Percentiles rank a stretch among this genome's conserved stretches.
phyloP scores from a whole-genome alignment of 768 basidiomycete genomes.

The Sarcodon aspratus region DNA sequence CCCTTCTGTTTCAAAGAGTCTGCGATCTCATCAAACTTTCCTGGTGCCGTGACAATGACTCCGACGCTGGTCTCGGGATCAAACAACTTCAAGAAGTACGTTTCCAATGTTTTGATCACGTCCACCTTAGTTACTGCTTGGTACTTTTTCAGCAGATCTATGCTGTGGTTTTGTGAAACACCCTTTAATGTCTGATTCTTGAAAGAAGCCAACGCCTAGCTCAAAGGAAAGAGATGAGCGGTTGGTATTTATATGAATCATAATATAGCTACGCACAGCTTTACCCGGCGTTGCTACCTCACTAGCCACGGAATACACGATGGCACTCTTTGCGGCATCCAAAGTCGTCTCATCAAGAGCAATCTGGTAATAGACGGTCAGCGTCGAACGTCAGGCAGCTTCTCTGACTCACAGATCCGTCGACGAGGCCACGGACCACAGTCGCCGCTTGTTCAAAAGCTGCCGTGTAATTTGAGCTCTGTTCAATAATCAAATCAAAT shows the following conservation, averaged over 20 bases:
- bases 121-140: slow-evolving; percentile 75
- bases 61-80: slow-evolving; percentile 63
- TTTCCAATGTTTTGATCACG: slow-evolving; percentile 54
- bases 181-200: slow-evolving; percentile 86
- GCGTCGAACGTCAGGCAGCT: neutral
- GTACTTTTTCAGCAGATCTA: slow-evolving; percentile 67
- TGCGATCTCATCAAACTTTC: slow-evolving; percentile 63
- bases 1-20: slow-evolving; percentile 55
- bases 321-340: slow-evolving; percentile 86
- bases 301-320: slow-evolving; percentile 76
- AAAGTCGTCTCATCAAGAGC: slow-evolving; percentile 68
- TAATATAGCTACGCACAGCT: slow-evolving; percentile 47
- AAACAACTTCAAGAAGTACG: slow-evolving; percentile 81
- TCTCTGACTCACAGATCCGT: slow-evolving; percentile 55
- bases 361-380: slow-evolving; percentile 36
- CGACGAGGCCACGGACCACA: slow-evolving; percentile 68
- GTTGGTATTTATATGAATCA: neutral
- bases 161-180: slow-evolving; percentile 61
- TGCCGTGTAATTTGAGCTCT: slow-evolving; percentile 73
- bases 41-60: slow-evolving; percentile 74
- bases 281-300: slow-evolving; percentile 77
- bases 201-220: slow-evolving; percentile 73
- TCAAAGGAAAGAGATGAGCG: neutral
- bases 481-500: slow-evolving; percentile 5
- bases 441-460: slow-evolving; percentile 75